Evolutionary conservation across 1,139 yeast species (phyloP).

Genomic region (Ogataea hybrid): DNA sequence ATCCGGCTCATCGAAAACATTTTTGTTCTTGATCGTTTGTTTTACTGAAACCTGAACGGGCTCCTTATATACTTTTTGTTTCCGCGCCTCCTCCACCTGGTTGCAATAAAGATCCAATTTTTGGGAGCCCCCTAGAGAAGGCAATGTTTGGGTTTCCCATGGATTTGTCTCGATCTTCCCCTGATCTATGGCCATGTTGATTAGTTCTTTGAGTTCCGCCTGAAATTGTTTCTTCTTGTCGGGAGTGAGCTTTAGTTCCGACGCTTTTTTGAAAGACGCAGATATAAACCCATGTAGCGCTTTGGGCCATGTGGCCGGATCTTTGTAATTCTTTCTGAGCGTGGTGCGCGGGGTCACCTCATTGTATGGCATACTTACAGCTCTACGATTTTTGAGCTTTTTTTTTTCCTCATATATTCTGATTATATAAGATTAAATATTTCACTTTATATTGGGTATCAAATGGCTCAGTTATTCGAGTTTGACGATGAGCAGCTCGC

Average conservation of each 20-base stretch:
- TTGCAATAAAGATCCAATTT: constrained; percentile 25
- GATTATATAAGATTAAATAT: constrained; percentile 3
- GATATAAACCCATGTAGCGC: constrained; percentile 46
- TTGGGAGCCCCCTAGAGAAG: constrained; percentile 39
- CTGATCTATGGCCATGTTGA: constrained; percentile 49
- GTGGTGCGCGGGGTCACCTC: constrained; percentile 22
- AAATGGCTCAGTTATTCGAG: constrained; percentile 28
- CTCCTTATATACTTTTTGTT: constrained; percentile 3
- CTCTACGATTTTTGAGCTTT: too few relatives aligned
- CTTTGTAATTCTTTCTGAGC: constrained; percentile 20
- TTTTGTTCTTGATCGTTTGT: constrained; percentile 8
- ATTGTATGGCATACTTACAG: constrained; percentile 18
- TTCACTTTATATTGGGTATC: neutral
- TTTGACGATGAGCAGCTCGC: constrained; percentile 30
- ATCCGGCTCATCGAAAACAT: constrained; percentile 24
- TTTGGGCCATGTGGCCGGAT: constrained; percentile 45
- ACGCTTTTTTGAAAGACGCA: constrained; percentile 40
- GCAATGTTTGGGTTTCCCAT: constrained; percentile 59
- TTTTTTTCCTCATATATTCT: neutral
- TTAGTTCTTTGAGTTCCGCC: constrained; percentile 44
- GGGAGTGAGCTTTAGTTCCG: constrained; percentile 29
- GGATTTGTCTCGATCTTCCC: constrained; percentile 51
- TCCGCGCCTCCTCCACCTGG: constrained; percentile 8
- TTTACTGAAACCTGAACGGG: neutral
- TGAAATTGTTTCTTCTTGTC: constrained; percentile 39